Conservation (phyloP, 225 moss, liverwort and hornwort species). For the Climacium dendroides region DNA sequence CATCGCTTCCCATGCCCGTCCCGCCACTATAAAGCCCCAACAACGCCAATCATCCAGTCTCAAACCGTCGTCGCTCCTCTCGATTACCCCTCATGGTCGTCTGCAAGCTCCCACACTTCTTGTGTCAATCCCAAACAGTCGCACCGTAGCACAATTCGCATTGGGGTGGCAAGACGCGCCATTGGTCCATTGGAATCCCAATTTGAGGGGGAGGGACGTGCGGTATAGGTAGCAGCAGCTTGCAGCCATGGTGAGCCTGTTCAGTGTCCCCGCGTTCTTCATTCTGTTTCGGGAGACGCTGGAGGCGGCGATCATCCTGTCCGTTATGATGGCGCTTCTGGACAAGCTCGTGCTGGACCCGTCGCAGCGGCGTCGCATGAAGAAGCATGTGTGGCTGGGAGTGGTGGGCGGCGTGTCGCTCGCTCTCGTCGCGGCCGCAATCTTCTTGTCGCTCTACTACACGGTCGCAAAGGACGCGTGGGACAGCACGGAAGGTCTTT, state of each 20-base stretch:
- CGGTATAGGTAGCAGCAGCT: neutral
- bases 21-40: neutral
- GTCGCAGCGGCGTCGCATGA: slow-evolving; percentile 13
- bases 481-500: slow-evolving; percentile 43
- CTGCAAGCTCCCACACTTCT: neutral
- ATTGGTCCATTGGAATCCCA: neutral
- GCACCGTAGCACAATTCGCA: neutral
- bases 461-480: slow-evolving; percentile 55
- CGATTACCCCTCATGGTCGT: neutral
- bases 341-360: slow-evolving; percentile 29
- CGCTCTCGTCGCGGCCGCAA: slow-evolving; percentile 10
- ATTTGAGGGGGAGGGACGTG: neutral
- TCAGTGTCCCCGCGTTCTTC: slow-evolving; percentile 69
- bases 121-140: neutral
- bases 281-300: slow-evolving; percentile 63
- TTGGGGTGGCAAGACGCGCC: neutral
- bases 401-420: slow-evolving; percentile 24
- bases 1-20: neutral
- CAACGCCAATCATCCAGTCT: neutral
- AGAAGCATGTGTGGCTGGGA: slow-evolving; percentile 51
- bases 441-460: slow-evolving; percentile 59
- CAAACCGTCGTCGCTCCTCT: neutral
- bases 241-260: slow-evolving; percentile 49
- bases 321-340: slow-evolving; percentile 50
- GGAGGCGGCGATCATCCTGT: slow-evolving; percentile 57